Evolutionary conservation across 2,329 filamentous ascomycete species (phyloP).

Genomic region (Pseudopithomyces chartarum): DNA sequence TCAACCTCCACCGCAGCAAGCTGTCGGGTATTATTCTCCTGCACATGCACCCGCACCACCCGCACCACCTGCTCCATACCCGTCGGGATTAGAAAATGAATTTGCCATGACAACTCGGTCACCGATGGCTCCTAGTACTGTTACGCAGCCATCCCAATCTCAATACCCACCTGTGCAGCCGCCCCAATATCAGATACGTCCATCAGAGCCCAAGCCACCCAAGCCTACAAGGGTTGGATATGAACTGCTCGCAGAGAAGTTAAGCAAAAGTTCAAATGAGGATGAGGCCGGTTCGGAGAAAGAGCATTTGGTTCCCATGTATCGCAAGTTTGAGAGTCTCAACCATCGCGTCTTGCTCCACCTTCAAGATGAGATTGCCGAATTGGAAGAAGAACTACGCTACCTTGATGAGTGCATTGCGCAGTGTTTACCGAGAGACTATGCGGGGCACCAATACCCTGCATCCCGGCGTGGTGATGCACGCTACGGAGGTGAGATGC

Average conservation of each 20-base stretch:
- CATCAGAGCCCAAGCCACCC: conserved; percentile 25
- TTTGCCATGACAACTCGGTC: conserved; percentile 29
- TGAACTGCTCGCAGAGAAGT: conserved; percentile 44
- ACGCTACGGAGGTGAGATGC: conserved; percentile 60
- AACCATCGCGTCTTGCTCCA: conserved; percentile 83
- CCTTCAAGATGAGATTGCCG: conserved; percentile 81
- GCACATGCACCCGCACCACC: conserved; percentile 10
- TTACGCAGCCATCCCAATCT: conserved; percentile 24
- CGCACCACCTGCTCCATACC: conserved; percentile 22
- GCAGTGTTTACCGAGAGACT: conserved; percentile 39
- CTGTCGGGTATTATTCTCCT: conserved; percentile 31
- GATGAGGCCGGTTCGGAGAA: conserved; percentile 21
- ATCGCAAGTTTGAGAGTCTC: conserved; percentile 79
- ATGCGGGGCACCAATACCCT: conserved; percentile 47
- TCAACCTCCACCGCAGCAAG: conserved; percentile 27
- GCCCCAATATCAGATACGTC: conserved; percentile 31
- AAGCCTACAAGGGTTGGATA: conserved; percentile 43
- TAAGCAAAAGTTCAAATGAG: conserved; percentile 33
- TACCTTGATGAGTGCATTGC: conserved; percentile 67
- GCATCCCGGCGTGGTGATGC: conserved; percentile 65
- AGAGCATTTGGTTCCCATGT: conserved; percentile 62
- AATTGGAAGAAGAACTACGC: conserved; percentile 79
- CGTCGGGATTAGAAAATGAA: conserved; percentile 25
- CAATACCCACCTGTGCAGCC: conserved; percentile 29
- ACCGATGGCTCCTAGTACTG: conserved; percentile 22